Evolutionary conservation across 768 basidiomycete species (phyloP).

Genomic region (Candolleomyces eurysporus): DNA sequence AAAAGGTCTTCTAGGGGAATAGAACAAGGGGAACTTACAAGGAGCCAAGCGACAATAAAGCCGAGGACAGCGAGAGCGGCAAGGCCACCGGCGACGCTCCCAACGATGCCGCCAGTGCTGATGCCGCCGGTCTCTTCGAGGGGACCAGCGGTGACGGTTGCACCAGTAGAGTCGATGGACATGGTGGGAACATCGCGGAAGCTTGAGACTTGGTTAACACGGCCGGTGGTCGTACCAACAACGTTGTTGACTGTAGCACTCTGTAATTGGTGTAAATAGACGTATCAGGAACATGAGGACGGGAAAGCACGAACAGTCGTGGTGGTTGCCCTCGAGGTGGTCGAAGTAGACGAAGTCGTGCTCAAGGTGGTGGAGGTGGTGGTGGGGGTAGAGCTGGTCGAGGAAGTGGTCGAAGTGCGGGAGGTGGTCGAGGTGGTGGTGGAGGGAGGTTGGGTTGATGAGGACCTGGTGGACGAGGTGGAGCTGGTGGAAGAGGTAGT

Average conservation of each 20-base stretch:
- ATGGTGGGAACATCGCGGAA: constrained; percentile 3
- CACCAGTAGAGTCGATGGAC: constrained; percentile 7
- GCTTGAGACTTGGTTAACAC: constrained; percentile 2
- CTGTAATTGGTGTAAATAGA: constrained; percentile 4
- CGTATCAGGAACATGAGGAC: neutral
- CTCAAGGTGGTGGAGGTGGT: constrained; percentile 13
- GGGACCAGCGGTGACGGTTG: constrained; percentile 9
- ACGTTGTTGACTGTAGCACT: constrained; percentile 10
- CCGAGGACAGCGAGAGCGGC: constrained; percentile 34
- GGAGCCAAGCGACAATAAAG: constrained; percentile 36
- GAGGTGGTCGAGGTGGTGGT: constrained; percentile 1
- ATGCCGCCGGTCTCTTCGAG: constrained; percentile 17
- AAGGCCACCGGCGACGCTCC: constrained; percentile 37
- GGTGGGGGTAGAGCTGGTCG: constrained; percentile 11
- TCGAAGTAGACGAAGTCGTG: constrained; percentile 11
- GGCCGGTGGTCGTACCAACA: constrained; percentile 12
- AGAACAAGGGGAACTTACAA: constrained; percentile 28
- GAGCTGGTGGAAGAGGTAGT: neutral
- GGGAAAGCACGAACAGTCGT: constrained; percentile 11
- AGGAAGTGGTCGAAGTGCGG: constrained; percentile 6
- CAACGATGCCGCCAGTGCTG: constrained; percentile 43
- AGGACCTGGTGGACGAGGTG: constrained; percentile 1
- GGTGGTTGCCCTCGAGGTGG: constrained; percentile 1
- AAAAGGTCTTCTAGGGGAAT: neutral
- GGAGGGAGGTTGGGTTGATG: constrained; percentile 3